Percentiles rank a stretch among this genome's conserved stretches.
phyloP scores from a whole-genome alignment of 2,329 filamentous ascomycete species.

The Fulvia fulva region DNA sequence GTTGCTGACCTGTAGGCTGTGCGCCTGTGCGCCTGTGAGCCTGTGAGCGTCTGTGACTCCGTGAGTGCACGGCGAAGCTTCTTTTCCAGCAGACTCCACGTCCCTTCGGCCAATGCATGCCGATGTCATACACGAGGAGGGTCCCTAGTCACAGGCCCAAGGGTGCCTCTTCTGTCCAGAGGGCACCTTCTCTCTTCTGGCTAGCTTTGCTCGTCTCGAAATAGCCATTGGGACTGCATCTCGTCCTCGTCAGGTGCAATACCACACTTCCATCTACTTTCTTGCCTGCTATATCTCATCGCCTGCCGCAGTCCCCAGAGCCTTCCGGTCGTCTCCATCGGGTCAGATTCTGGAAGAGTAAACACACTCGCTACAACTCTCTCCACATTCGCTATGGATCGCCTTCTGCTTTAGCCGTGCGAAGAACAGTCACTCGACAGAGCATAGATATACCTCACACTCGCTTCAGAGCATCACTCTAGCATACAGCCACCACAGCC shows the following conservation, averaged over 20 bases:
- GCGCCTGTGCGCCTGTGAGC: too few species aligned
- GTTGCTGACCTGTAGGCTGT: conserved; percentile 12
- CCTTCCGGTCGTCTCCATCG: conserved; percentile 8
- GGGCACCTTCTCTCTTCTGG: not conserved
- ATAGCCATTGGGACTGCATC: conserved; percentile 4
- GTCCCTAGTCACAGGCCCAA: not conserved
- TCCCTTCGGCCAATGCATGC: conserved; percentile 9
- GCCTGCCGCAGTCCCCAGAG: conserved; percentile 1
- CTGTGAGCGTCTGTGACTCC: too few species aligned
- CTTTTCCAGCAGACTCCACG: conserved; percentile 4
- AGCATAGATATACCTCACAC: conserved; percentile 3
- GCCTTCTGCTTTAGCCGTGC: conserved; percentile 1
- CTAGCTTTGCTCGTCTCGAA: not conserved
- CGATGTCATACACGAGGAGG: conserved; percentile 18
- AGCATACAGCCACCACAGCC: not conserved
- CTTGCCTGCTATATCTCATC: conserved; percentile 1
- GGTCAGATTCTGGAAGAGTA: conserved; percentile 1
- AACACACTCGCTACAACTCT: conserved; percentile 7
- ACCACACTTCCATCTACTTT: not conserved
- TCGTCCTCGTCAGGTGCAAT: conserved; percentile 6
- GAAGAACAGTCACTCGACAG: not conserved
- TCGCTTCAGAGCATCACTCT: conserved; percentile 1
- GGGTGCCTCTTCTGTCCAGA: not conserved
- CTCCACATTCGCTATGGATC: conserved; percentile 10
- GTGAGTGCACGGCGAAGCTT: conserved; percentile 14